Evolutionary conservation across 1,284 basidiomycete species (phyloP), one percentile per base, ranked within the genome.

Genomic region (Apiotrichum mycotoxinovorans): DNA sequence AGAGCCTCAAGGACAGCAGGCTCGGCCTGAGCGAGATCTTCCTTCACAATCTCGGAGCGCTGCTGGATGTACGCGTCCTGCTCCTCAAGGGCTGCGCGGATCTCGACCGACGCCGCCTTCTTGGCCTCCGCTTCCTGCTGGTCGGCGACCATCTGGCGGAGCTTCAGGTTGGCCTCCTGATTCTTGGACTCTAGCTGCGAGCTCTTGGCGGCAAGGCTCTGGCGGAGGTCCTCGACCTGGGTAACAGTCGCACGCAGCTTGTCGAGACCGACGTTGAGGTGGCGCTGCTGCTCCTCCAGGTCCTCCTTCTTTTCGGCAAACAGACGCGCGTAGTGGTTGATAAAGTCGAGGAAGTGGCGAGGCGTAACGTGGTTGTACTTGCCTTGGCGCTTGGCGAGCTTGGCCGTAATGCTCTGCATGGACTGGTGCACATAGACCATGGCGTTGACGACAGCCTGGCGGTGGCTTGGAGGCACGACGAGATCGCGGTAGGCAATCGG

Each of bases 51-150:
- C 23, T 86, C 83, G 44, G 87, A 85, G 41, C 94, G 88, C 72
- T 96, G 85, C 60, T 88, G 86, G 60, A 98, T 98, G 70, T 89
- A 79, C 58, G 85, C 84, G 74, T 98, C 92, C 75, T 98, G 94
- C 69, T 90, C 85, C 17, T 89, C 89, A 42, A 99, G 83, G 18
- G 91, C 91, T 0, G 89, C 89, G 72, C 98, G 94, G 46, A 99
- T 95, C 75, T 95, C 85, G 61, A 98, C 92, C 12, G 94, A 98
- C 2, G 93, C 92, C 1, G 89, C 83, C 73, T 98, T 98, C 83
- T 98, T 96, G 70, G 93, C 89, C 73, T 99, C 96, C 1, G 97
- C 96, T 72, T 97, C 91, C 72, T 98, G 93, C 77, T 98, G 96
- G 75, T 98, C 95, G 5, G 91, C 84, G 22, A 99, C 93, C 96